phyloP scores from a whole-genome alignment of 2,329 filamentous ascomycete species.

The Sclerotinia sclerotiorum region DNA sequence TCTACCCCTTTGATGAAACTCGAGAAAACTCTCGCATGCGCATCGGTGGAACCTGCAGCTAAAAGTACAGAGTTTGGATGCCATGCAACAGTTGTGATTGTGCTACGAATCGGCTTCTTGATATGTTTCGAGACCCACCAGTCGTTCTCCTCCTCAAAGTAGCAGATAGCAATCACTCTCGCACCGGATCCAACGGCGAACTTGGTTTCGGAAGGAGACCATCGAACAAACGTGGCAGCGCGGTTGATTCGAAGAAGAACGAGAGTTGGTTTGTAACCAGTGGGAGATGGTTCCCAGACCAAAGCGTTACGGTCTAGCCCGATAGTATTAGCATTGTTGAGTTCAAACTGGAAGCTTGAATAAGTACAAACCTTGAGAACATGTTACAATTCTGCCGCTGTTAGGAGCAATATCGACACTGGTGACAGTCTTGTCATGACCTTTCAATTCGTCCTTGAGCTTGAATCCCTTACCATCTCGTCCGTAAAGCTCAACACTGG shows the following conservation, averaged over 20 bases:
- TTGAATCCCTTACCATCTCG: conserved; percentile 72
- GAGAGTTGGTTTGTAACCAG: conserved; percentile 93
- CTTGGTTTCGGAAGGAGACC: conserved; percentile 95
- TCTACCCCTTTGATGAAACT: conserved; percentile 96
- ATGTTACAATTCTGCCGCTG: conserved; percentile 92
- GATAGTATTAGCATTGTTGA: conserved; percentile 13
- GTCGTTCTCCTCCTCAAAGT: conserved; percentile 99
- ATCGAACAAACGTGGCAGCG: conserved; percentile 93
- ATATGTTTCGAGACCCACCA: conserved; percentile 99
- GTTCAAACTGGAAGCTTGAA: background rate
- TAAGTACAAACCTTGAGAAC: conserved; percentile 74
- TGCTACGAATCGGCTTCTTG: conserved; percentile 98
- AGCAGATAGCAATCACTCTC: conserved; percentile 92
- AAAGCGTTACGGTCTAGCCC: conserved; percentile 86
- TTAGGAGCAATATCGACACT: conserved; percentile 92
- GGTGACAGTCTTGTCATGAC: conserved; percentile 95
- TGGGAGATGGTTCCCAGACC: conserved; percentile 92
- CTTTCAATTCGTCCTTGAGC: conserved; percentile 88
- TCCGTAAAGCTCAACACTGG: conserved; percentile 83
- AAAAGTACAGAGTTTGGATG: conserved; percentile 96
- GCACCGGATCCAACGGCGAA: conserved; percentile 97
- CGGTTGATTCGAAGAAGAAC: conserved; percentile 96
- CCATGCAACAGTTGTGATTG: conserved; percentile 92
- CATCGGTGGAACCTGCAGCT: conserved; percentile 94
- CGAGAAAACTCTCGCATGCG: conserved; percentile 91